phyloP scores from a whole-genome alignment of 441 rosid species.

The Erysimum pusillum region DNA sequence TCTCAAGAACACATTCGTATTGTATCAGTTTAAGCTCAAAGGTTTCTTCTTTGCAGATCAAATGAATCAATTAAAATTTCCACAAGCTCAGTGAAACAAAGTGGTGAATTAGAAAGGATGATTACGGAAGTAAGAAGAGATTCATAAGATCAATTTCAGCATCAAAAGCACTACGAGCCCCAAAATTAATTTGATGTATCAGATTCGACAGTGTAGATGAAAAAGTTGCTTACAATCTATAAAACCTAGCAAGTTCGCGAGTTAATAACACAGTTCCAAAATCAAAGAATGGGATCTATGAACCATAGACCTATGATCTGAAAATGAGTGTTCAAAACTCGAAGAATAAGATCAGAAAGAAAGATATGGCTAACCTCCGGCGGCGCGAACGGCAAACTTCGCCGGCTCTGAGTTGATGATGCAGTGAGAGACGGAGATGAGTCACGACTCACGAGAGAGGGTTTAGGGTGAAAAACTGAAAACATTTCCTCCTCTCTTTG shows the following conservation, averaged over 20 bases:
- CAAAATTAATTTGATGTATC: neutral
- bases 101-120: neutral
- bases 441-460: conserved; percentile 23
- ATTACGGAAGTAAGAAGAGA: conserved; percentile 2
- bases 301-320: conserved; percentile 5
- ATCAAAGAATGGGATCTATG: conserved; percentile 19
- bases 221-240: neutral
- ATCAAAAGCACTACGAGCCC: neutral
- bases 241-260: conserved; percentile 19
- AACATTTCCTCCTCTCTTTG: neutral
- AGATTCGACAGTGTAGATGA: neutral
- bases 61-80: neutral
- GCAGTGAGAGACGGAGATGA: conserved; percentile 27
- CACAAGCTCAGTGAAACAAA: neutral
- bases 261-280: conserved; percentile 21
- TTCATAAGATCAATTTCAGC: conserved; percentile 12
- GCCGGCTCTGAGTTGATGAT: conserved; percentile 34
- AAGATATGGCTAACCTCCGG: conserved; percentile 39
- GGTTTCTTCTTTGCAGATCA: conserved; percentile 10
- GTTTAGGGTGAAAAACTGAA: conserved; percentile 44
- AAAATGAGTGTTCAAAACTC: neutral
- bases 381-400: conserved; percentile 39
- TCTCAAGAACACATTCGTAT: conserved; percentile 8
- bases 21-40: conserved; percentile 13
- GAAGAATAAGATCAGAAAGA: neutral